These are phyloP conservation scores for Sarcocystis neurona DNA, from an alignment of 169 alveolate species.

Conservation along the genomic window DNA sequence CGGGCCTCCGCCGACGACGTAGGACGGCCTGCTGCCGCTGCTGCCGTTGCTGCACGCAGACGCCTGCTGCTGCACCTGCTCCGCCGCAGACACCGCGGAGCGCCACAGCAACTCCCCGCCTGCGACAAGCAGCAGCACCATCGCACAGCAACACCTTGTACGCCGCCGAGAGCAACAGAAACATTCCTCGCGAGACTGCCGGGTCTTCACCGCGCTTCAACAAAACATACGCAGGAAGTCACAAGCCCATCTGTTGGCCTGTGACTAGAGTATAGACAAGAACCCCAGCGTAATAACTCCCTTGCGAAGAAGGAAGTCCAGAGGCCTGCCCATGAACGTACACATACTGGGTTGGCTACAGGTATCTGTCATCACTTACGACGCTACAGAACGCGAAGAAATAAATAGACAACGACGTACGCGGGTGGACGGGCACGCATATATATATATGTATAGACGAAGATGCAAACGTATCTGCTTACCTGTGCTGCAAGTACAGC, in stretches of 20 bases:
- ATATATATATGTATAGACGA: too few relatives aligned
- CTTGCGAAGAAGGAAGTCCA: background rate
- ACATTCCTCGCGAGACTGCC: background rate
- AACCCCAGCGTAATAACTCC: background rate
- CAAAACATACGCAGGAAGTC: background rate
- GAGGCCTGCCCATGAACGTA: background rate
- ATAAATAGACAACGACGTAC: background rate
- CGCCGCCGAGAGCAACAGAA: background rate
- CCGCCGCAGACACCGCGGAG: conserved; percentile 58
- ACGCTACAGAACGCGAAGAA: background rate
- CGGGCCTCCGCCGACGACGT: too few relatives aligned
- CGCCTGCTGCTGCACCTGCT: conserved; percentile 38
- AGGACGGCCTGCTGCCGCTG: too few relatives aligned
- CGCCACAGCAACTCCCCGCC: conserved; percentile 61
- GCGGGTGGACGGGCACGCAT: background rate
- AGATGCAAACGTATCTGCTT: background rate
- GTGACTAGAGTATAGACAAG: background rate
- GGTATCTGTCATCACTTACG: background rate
- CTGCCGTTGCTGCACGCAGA: too few relatives aligned
- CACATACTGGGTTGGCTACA: background rate
- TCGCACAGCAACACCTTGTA: background rate
- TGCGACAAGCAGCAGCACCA: background rate
- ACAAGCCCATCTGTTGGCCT: too few relatives aligned
- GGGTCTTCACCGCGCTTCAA: background rate
- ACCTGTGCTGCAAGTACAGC: background rate